phyloP scores from a whole-genome alignment of 495 filamentous ascomycete species.

The Cairneyella variabilis region DNA sequence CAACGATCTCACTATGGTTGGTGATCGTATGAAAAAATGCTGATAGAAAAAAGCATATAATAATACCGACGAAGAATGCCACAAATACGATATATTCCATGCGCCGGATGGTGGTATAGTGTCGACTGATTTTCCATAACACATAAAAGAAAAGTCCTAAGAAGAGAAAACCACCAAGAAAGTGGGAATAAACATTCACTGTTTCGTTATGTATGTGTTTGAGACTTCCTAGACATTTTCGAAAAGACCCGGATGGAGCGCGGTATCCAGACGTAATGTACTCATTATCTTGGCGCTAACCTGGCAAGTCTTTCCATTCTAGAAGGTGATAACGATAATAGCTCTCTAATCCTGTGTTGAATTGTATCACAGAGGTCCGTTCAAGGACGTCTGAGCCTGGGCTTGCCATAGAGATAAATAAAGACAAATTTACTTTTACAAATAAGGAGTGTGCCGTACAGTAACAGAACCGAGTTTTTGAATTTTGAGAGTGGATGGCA shows the following conservation, averaged over 20 bases:
- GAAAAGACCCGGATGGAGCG: neutral
- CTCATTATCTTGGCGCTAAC: neutral
- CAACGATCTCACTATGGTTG: constrained; percentile 40
- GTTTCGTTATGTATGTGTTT: neutral
- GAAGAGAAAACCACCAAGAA: neutral
- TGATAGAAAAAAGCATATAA: neutral
- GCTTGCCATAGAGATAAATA: too few relatives aligned
- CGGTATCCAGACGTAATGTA: neutral
- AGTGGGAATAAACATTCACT: neutral
- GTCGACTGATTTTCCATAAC: neutral
- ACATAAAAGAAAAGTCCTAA: neutral
- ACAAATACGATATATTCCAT: neutral
- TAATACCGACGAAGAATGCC: neutral
- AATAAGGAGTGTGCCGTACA: too few relatives aligned
- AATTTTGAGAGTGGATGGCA: too few relatives aligned
- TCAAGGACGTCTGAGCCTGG: too few relatives aligned
- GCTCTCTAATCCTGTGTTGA: too few relatives aligned
- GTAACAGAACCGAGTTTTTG: too few relatives aligned
- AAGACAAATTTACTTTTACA: too few relatives aligned
- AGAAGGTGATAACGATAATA: too few relatives aligned
- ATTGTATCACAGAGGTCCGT: too few relatives aligned
- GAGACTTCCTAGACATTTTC: neutral
- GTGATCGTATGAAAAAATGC: constrained; percentile 39
- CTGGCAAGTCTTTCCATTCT: neutral
- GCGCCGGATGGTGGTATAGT: neutral